Evolutionary conservation across 2,329 filamentous ascomycete genomes (phyloP).

Genomic region (Salinomyces thailandicus): DNA sequence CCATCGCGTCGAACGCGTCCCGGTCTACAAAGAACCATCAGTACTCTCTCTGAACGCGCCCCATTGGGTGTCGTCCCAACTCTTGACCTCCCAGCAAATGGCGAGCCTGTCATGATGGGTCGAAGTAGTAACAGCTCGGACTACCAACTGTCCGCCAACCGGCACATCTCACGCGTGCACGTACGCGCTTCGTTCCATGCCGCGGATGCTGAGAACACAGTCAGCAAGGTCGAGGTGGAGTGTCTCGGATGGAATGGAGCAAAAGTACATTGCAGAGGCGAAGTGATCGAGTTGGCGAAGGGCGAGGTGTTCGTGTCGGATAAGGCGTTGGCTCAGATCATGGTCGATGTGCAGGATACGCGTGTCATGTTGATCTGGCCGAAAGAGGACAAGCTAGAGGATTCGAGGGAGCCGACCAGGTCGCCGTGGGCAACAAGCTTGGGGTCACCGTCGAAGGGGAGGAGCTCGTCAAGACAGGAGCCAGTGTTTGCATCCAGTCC

Average conservation of each 20-base stretch:
- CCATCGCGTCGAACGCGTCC: slow-evolving; percentile 45
- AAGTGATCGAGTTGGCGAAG: slow-evolving; percentile 75
- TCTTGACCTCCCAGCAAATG: slow-evolving; percentile 68
- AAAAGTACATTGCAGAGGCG: slow-evolving; percentile 82
- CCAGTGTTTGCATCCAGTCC: slow-evolving; percentile 46
- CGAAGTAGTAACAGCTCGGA: slow-evolving; percentile 92
- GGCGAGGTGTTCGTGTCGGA: slow-evolving; percentile 84
- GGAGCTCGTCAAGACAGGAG: slow-evolving; percentile 30
- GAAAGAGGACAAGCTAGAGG: slow-evolving; percentile 18
- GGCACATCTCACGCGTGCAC: slow-evolving; percentile 85
- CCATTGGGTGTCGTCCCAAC: slow-evolving; percentile 77
- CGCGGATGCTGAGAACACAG: slow-evolving; percentile 54
- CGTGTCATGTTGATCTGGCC: slow-evolving; percentile 88
- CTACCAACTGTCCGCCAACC: slow-evolving; percentile 85
- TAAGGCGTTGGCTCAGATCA: slow-evolving; percentile 78
- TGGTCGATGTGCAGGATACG: slow-evolving; percentile 89
- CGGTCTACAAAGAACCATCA: slow-evolving; percentile 47
- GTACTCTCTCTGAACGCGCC: slow-evolving; percentile 62
- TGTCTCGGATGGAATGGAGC: slow-evolving; percentile 95
- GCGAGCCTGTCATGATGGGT: slow-evolving; percentile 76
- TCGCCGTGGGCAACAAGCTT: slow-evolving; percentile 48
- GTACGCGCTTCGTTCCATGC: slow-evolving; percentile 77
- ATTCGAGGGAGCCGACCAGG: slow-evolving; percentile 48
- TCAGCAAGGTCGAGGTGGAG: slow-evolving; percentile 73
- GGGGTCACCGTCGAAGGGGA: slow-evolving; percentile 48